These are phyloP conservation scores for Spathaspora arborariae DNA, from an alignment of 805 yeast genomes.

Conservation along the genomic window DNA sequence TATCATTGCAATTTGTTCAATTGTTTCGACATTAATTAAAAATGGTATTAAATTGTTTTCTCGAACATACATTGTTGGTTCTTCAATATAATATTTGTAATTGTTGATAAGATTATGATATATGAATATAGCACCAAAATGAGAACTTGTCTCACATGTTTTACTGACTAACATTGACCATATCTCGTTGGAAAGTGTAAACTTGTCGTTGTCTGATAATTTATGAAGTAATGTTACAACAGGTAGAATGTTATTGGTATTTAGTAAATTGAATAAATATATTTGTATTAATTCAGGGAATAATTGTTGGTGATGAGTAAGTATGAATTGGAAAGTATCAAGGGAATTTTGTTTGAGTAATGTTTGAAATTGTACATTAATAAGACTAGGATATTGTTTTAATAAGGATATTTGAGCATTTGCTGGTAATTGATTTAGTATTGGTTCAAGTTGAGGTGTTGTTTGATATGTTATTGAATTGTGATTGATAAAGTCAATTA, in stretches of 20 bases:
- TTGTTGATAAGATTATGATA: slow-evolving; percentile 36
- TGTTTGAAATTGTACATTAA: background rate
- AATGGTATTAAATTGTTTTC: slow-evolving; percentile 26
- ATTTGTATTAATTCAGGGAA: slow-evolving; percentile 17
- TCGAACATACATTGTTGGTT: slow-evolving; percentile 7
- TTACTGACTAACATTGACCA: slow-evolving; percentile 29
- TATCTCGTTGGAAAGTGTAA: slow-evolving; percentile 25
- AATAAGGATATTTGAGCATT: background rate
- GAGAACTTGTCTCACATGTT: slow-evolving; percentile 21
- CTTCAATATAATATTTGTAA: slow-evolving; percentile 13
- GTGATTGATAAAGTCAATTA: background rate
- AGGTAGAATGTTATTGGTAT: slow-evolving; percentile 17
- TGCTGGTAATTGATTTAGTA: background rate
- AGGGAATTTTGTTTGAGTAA: background rate
- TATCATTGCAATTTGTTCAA: slow-evolving; percentile 25
- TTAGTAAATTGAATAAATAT: slow-evolving; percentile 18
- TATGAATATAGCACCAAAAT: slow-evolving; percentile 28
- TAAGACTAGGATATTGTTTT: background rate
- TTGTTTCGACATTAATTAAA: slow-evolving; percentile 22
- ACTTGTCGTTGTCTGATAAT: slow-evolving; percentile 12
- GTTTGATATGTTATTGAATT: background rate
- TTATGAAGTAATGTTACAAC: slow-evolving; percentile 25
- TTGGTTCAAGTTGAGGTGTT: background rate
- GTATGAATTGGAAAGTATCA: background rate
- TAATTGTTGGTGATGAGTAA: background rate